These are phyloP conservation scores for Spergularia bocconei DNA, from an alignment of 148 eudicot genomes.

Conservation along the genomic window DNA sequence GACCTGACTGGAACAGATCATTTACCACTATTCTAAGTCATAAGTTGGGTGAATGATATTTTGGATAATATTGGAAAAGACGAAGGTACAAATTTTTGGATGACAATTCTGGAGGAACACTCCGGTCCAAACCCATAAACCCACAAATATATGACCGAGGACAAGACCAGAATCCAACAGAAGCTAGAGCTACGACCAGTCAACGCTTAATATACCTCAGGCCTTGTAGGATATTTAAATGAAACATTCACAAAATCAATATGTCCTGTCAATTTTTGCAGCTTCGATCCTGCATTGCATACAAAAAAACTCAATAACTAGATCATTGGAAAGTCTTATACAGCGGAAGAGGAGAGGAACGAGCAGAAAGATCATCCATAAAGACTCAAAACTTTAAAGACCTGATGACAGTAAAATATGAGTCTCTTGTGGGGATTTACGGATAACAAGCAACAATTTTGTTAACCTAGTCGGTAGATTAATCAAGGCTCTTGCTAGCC, in stretches of 20 bases:
- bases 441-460: no score
- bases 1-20: neutral
- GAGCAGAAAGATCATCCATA: neutral
- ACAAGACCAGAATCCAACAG: slow-evolving; percentile 2
- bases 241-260: slow-evolving; percentile 75
- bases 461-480: no score
- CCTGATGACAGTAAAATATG: neutral
- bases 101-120: no score
- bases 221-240: slow-evolving; percentile 76
- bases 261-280: slow-evolving; percentile 57
- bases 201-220: slow-evolving; percentile 40
- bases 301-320: neutral
- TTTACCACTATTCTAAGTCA: neutral
- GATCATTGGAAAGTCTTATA: neutral
- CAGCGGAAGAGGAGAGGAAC: neutral
- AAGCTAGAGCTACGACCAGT: slow-evolving; percentile 10
- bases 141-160: neutral
- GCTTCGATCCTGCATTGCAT: slow-evolving; percentile 61
- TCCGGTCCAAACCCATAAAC: neutral
- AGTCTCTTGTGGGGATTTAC: neutral
- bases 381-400: neutral
- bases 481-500: no score
- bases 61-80: no score
- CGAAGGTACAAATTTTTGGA: no score
- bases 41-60: no score